Base-by-base conservation (phyloP, 164 flowering plant species). In the Tetrastigma voinierianum region DNA sequence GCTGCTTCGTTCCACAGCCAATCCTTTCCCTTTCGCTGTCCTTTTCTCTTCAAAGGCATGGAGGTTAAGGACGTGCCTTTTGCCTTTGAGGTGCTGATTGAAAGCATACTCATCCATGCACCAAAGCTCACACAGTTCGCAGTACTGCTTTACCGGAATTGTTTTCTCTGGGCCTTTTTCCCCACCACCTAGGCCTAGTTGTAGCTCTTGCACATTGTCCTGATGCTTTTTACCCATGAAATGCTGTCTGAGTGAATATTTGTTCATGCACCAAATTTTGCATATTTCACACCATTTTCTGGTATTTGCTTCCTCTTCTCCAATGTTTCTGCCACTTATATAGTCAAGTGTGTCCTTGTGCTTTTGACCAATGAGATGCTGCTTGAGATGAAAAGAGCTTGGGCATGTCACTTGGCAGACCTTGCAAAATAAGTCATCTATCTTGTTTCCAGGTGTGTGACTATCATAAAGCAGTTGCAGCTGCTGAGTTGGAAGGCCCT, bases 391-490 rank as follows among this genome's bases (percentile, higher is more conserved):
- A 0, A 49, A 24, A 12, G 49, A 10, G 55, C 72, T 54, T 4
- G 74, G 61, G 60, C 74, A 78, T 13, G 70, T 24, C 51, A 75
- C 78, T 54, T 70, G 60, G 63, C 82, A 76, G 23, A 68, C 10
- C 17, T 68, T 46, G 25, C 82, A 79, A 21, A 55, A 61, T 0
- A 53, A 45, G 40, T 21, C n/a, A 24, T 51, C 67, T 10, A 8
- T 3, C 15, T 7, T 43, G 13, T 20, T 55, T 55, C 9, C 20
- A 24, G 16, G 65, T 7, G 40, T 51, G 46, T n/a, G 54, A 12
- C n/a, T 21, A 14, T 20, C 10, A 12, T 23, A 11, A 55, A 32
- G 44, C 57, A 23, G 19, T 24, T 10, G 58, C 46, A 40, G 70
- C 46, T 19, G 60, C 40, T 56, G 43, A 14, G 56, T 47, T n/a